These are phyloP conservation scores for Telopea speciosissima DNA, from an alignment of 177 flowering plant genomes.

Conservation along the genomic window DNA sequence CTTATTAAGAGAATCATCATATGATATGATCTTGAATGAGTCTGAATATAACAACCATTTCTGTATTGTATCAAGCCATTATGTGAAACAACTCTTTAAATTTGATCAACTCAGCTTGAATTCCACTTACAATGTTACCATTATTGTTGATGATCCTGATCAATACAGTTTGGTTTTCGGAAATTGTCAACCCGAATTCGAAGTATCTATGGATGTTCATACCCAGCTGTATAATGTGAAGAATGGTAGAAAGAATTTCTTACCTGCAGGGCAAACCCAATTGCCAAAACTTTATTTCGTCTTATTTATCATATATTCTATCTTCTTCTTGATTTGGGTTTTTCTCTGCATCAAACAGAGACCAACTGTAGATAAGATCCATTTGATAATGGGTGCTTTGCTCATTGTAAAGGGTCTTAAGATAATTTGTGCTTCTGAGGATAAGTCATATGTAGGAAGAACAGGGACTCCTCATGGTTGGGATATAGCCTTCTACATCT, in stretches of 20 bases:
- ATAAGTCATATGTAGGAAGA: conserved; percentile 20
- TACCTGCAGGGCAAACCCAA: conserved; percentile 28
- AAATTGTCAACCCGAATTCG: conserved; percentile 36
- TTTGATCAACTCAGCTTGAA: conserved; percentile 10
- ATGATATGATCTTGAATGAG: conserved; percentile 24
- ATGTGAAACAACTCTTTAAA: conserved; percentile 23
- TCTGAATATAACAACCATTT: conserved; percentile 16
- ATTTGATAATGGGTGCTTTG: conserved; percentile 31
- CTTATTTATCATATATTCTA: conserved; percentile 18
- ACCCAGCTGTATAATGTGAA: conserved; percentile 31
- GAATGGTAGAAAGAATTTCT: conserved; percentile 23
- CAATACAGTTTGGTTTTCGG: conserved; percentile 34
- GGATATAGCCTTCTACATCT: conserved; percentile 37
- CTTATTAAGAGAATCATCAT: conserved; percentile 22
- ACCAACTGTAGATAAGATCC: conserved; percentile 25
- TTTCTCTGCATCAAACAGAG: conserved; percentile 22
- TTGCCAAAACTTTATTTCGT: conserved; percentile 25
- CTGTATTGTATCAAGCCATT: conserved; percentile 28
- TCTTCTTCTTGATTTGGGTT: conserved; percentile 19
- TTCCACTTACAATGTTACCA: conserved; percentile 15
- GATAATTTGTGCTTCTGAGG: conserved; percentile 36
- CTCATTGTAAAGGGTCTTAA: conserved; percentile 31
- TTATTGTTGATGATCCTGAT: conserved; percentile 22
- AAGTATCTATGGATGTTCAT: conserved; percentile 32
- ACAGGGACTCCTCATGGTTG: conserved; percentile 43